Percentiles rank a stretch among this genome's conserved stretches.
These are phyloP conservation scores for Ceratocystis colombiana DNA, from an alignment of 2,329 filamentous ascomycete genomes.

Conservation along the genomic window DNA sequence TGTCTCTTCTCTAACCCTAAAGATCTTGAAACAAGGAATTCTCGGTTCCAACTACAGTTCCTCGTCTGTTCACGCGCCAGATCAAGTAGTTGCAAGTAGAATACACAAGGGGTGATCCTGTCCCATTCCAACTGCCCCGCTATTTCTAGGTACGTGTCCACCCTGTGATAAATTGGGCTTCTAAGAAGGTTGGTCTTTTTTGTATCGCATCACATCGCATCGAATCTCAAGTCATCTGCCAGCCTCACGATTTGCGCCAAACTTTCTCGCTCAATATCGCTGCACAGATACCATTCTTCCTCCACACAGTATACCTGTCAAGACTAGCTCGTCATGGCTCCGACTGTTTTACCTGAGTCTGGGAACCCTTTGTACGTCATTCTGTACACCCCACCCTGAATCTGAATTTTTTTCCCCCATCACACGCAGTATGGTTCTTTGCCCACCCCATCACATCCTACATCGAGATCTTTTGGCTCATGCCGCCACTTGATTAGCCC, in stretches of 20 bases:
- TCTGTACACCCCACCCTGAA: not conserved
- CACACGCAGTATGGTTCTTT: not conserved
- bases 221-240: too few relatives aligned
- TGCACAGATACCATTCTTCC: not conserved
- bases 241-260: too few relatives aligned
- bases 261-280: not conserved
- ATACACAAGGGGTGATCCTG: too few relatives aligned
- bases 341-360: slow-evolving; percentile 39
- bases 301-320: not conserved
- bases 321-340: slow-evolving; percentile 33
- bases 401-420: not conserved
- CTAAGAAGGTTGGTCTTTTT: not conserved
- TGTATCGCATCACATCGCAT: too few relatives aligned
- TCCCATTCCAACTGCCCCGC: too few relatives aligned
- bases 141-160: not conserved
- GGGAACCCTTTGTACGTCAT: slow-evolving; percentile 40
- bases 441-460: not conserved
- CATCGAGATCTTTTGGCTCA: not conserved
- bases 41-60: too few relatives aligned
- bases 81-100: too few relatives aligned
- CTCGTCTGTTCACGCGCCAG: too few relatives aligned
- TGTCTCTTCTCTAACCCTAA: too few relatives aligned
- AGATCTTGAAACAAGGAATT: too few relatives aligned
- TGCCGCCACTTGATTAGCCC: too few relatives aligned
- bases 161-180: not conserved